Evolutionary conservation across 2,329 filamentous ascomycete species (phyloP), one percentile per base, ranked within the genome.

Genomic region (Curvularia spicifera): DNA sequence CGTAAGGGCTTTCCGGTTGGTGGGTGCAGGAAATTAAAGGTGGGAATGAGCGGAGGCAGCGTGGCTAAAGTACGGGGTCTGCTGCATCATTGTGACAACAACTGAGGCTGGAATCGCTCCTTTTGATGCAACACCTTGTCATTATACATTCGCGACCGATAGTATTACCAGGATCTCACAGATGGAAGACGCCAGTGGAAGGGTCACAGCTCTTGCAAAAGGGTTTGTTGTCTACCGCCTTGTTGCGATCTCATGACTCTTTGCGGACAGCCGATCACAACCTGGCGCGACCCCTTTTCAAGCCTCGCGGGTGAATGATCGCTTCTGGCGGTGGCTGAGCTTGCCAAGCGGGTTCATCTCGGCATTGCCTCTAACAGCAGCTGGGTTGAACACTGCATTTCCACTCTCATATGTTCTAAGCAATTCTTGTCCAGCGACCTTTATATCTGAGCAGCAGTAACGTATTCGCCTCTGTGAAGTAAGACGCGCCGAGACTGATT

Each of bases 321-420:
- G 60, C 48, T 61, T 65, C 61, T 59, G 63, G 63, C 56, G 57
- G 63, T 65, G 50, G 60, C 61, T 47, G 28, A 65, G 64, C 56
- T 70, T 55, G 70, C 70, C 69, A 68, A 71, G 68, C 60, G 51
- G 49, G 45, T 46, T 70, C 65, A 69, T 70, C 65, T 66, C 62
- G 49, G 60, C 52, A 26, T 22, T 50, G 49, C 31, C 49, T 48
- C 53, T 51, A 44, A 46, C 46, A 26, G 9, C 57, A 39, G 56
- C 47, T 48, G 56, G 35, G 2, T 47, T 13, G 28, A 47, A 33
- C 15, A 12, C 18, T 33, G n/a, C 24, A 31, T 8, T n/a, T 24
- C 55, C 37, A 37, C 44, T 31, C 42, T 49, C 35, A 24, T 29
- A 46, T 58, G 26, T 40, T 40, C 5, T 10, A 24, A 45, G 42